Percentiles rank a stretch among this genome's conserved stretches.
phyloP scores from a whole-genome alignment of 305 asterid genomes.

The Fraxinus dipetala region DNA sequence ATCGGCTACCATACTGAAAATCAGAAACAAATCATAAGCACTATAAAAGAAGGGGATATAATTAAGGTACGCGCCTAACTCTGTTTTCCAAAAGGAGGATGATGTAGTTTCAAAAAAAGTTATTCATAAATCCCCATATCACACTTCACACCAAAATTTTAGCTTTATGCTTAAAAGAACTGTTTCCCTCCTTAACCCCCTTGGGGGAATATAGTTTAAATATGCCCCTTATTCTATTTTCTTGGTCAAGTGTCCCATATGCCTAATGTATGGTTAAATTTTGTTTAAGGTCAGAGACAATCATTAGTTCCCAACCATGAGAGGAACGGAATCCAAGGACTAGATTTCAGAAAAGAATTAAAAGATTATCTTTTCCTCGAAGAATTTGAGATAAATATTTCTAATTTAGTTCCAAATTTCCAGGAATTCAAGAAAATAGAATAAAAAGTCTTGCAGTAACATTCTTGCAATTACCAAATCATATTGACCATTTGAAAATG shows the following conservation, averaged over 20 bases:
- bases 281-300: not conserved
- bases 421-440: not conserved
- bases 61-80: not conserved
- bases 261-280: not conserved
- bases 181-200: not conserved
- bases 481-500: not conserved
- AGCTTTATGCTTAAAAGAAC: too few relatives aligned
- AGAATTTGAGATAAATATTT: not conserved
- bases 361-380: not conserved
- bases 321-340: not conserved
- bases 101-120: too few relatives aligned
- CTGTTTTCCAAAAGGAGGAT: not conserved
- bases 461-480: not conserved
- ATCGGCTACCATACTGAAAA: constrained; percentile 92
- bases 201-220: not conserved
- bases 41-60: not conserved
- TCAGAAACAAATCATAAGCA: not conserved
- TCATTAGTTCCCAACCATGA: not conserved
- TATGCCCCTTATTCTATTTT: not conserved
- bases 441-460: not conserved
- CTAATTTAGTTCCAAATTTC: not conserved
- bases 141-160: too few relatives aligned
- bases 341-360: not conserved
- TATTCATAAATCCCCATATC: too few relatives aligned
- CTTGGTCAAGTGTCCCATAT: not conserved